Percentiles rank a stretch among this genome's conserved stretches.
phyloP scores from a whole-genome alignment of 2,329 filamentous ascomycete genomes.

The Colletotrichum sp. region DNA sequence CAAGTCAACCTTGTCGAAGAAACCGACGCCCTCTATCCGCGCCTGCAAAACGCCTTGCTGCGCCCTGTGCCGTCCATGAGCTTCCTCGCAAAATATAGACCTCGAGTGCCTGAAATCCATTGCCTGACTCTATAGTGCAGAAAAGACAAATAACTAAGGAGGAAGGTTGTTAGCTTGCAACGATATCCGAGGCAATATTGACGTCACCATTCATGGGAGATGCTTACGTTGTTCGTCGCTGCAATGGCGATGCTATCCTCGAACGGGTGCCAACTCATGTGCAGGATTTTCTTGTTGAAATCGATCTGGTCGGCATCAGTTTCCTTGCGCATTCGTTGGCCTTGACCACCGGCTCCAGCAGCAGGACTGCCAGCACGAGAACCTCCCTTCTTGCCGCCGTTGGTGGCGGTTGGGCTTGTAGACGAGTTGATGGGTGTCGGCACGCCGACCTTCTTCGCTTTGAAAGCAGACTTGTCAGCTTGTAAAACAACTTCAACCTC shows the following conservation, averaged over 20 bases:
- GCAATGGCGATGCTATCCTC: conserved; percentile 99
- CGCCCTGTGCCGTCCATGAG: not conserved
- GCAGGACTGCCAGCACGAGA: conserved; percentile 90
- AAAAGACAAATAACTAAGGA: conserved; percentile 76
- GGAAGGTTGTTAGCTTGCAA: not conserved
- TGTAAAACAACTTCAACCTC: conserved; percentile 97
- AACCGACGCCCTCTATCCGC: not conserved
- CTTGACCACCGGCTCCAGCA: conserved; percentile 66
- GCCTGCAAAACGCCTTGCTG: not conserved
- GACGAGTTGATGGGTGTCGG: conserved; percentile 93
- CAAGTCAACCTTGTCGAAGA: not conserved
- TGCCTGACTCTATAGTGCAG: conserved; percentile 63
- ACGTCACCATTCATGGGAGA: not conserved
- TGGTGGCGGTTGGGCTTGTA: conserved; percentile 71
- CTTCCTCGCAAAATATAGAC: not conserved
- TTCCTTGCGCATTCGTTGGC: conserved; percentile 97
- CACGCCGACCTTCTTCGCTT: conserved; percentile 98
- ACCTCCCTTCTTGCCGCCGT: conserved; percentile 83
- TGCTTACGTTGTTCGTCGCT: conserved; percentile 95
- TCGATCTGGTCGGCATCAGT: conserved; percentile 99
- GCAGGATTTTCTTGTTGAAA: conserved; percentile 99
- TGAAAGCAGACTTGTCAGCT: conserved; percentile 98
- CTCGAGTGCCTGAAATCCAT: not conserved
- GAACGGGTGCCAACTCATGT: conserved; percentile 99
- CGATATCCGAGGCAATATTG: not conserved